Base-by-base conservation (phyloP, 1,284 basidiomycete genomes). In the Cutaneotrichosporon dermatis region DNA sequence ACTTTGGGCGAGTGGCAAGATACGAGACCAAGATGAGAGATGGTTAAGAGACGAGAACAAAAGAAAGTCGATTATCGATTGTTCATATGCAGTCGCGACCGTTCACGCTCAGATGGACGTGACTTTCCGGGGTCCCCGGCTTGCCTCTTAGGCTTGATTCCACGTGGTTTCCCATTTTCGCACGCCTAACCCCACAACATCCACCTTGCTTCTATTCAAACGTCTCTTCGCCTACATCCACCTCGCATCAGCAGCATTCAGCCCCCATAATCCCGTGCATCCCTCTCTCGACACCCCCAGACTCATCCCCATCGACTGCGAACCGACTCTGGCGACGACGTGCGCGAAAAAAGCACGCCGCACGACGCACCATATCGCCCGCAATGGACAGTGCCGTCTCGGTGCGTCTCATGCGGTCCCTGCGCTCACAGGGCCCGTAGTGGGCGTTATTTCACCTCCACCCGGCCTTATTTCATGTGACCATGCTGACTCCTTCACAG, bases 331-430 rank as follows among this genome's bases (percentile, higher is more conserved):
- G 12, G 2, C 46, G 16, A 45, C 46, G 10, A 36, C 8, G 33
- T 39, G 54, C 57, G 54, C 57, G 59, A 59, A 59, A 11, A 50
- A 59, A 59, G 42, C 44, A 54, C 13, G 52, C 35, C 34, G 25
- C 45, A 43, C 13, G 49, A 54, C 25, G 57, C 59, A 40, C 41
- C 49, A 55, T 35, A 49, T 59, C 51, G 59, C 55, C 43, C 57
- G 59, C 52, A 50, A 70, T 70, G 69, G 63, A 62, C 39, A 49
- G 44, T 33, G 61, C 61, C 54, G 60, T 66, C 50, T 59, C 66
- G 58, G 69, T 71, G 57, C 13, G 65, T 68, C 3, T 12, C 25
- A 25, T 41, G 13, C 48, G 33, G 25, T 12, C 48, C 9, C 25
- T 35, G 39, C 39, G 39, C 39, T 12, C 39, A 40, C 39, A 40